A percentile compares a stretch with the other conserved stretches of the same genome.
phyloP scores from a whole-genome alignment of 768 basidiomycete species.

The Coprinellus micaceus region DNA sequence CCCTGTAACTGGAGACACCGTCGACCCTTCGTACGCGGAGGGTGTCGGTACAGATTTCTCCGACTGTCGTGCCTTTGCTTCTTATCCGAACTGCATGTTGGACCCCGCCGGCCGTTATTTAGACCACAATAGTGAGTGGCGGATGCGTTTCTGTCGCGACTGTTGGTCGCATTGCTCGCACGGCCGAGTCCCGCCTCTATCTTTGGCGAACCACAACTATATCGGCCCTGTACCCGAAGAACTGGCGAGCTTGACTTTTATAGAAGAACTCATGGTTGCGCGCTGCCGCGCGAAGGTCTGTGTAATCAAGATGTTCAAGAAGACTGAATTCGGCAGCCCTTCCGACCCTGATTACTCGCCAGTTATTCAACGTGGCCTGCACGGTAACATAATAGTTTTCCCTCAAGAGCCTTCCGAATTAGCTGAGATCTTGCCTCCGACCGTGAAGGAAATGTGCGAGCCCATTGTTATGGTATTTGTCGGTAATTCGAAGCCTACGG shows the following conservation, averaged over 20 bases:
- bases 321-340: neutral
- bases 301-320: constrained; percentile 28
- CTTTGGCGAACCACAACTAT: constrained; percentile 28
- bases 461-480: constrained; percentile 40
- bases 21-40: neutral
- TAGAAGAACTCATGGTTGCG: constrained; percentile 37
- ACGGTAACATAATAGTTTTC: constrained; percentile 39
- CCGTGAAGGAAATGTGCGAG: constrained; percentile 28
- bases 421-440: constrained; percentile 28
- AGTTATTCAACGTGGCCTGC: constrained; percentile 27
- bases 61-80: neutral
- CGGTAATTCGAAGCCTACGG: constrained; percentile 22
- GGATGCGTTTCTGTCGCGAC: neutral
- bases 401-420: constrained; percentile 30
- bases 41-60: neutral
- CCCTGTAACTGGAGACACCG: neutral
- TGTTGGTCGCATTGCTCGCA: neutral
- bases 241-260: constrained; percentile 17
- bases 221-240: constrained; percentile 25
- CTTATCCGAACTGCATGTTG: neutral
- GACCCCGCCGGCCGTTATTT: neutral
- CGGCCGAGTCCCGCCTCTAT: constrained; percentile 19
- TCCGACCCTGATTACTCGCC: neutral
- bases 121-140: neutral
- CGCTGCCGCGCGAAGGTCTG: constrained; percentile 32